phyloP scores from a whole-genome alignment of 345 rosid genomes.

The Citrus unshiu region DNA sequence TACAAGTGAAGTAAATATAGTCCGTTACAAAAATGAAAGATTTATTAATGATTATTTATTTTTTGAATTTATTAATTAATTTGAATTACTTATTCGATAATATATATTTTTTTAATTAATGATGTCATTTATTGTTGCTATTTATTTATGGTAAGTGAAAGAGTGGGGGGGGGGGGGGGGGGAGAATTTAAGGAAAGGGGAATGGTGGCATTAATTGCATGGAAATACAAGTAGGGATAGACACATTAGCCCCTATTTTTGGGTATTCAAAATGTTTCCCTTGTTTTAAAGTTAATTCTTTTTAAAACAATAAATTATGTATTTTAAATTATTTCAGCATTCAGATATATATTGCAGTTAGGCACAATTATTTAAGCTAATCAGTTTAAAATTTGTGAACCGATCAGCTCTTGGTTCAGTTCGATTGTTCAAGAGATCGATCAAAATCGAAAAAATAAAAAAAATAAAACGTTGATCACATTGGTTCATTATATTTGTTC shows the following conservation, averaged over 20 bases:
- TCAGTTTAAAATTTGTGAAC: too few relatives aligned
- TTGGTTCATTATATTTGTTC: too few relatives aligned
- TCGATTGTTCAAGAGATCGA: too few relatives aligned
- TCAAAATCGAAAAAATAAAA: too few relatives aligned
- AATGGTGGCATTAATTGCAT: constrained; percentile 15
- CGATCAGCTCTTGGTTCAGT: too few relatives aligned
- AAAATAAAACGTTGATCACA: too few relatives aligned
- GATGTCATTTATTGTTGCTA: constrained; percentile 18
- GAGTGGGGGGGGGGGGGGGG: background rate
- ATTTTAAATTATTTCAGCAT: too few relatives aligned
- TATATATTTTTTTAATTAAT: background rate
- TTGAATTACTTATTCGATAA: background rate
- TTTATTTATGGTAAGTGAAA: constrained; percentile 14
- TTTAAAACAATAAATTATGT: too few relatives aligned
- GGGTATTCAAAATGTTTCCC: too few relatives aligned
- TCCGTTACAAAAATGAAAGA: constrained; percentile 7
- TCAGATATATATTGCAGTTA: too few relatives aligned
- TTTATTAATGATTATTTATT: background rate
- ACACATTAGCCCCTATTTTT: background rate
- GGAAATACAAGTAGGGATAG: constrained; percentile 5
- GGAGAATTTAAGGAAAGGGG: background rate
- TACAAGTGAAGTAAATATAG: background rate
- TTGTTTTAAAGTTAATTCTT: too few relatives aligned
- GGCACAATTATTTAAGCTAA: too few relatives aligned
- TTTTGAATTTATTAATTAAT: background rate